phyloP scores from a whole-genome alignment of 139 green algal species.

The Chlamydomonas schloesseri region DNA sequence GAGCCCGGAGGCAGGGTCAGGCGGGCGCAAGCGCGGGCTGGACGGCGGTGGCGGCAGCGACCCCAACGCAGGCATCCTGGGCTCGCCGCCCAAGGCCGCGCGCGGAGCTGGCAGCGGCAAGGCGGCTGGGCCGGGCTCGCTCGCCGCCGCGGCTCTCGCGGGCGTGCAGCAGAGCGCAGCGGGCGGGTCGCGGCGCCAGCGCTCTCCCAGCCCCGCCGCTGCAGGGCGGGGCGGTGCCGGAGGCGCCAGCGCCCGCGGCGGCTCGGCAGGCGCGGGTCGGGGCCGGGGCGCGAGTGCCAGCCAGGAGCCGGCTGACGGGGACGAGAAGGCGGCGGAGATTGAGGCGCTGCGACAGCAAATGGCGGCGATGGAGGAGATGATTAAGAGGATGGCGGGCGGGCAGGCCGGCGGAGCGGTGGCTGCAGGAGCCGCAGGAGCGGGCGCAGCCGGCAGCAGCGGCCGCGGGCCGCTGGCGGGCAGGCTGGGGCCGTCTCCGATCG shows the following conservation, averaged over 20 bases:
- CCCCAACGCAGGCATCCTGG: neutral
- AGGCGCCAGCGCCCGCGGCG: too few species aligned
- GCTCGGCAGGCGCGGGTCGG: too few species aligned
- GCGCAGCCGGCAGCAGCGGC: too few species aligned
- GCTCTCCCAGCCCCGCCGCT: neutral
- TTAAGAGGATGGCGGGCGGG: conserved; percentile 1
- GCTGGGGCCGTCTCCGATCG: too few species aligned
- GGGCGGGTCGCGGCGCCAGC: neutral
- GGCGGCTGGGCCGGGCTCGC: neutral
- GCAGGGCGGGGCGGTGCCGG: too few species aligned
- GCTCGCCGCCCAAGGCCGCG: conserved; percentile 15
- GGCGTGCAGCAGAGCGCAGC: neutral
- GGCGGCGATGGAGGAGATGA: neutral
- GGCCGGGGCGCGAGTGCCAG: too few species aligned
- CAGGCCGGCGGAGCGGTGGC: neutral
- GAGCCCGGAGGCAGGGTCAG: neutral
- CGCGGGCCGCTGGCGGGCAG: too few species aligned
- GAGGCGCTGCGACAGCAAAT: conserved; percentile 9
- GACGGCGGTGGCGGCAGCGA: neutral
- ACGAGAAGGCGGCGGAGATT: neutral
- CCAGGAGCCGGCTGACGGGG: too few species aligned
- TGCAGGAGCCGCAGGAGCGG: neutral
- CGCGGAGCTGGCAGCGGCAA: neutral
- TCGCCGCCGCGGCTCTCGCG: neutral
- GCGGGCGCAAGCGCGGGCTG: conserved; percentile 18